Base-by-base conservation (phyloP, 352 stramenopile genomes). In the Vaucheria bursata region DNA sequence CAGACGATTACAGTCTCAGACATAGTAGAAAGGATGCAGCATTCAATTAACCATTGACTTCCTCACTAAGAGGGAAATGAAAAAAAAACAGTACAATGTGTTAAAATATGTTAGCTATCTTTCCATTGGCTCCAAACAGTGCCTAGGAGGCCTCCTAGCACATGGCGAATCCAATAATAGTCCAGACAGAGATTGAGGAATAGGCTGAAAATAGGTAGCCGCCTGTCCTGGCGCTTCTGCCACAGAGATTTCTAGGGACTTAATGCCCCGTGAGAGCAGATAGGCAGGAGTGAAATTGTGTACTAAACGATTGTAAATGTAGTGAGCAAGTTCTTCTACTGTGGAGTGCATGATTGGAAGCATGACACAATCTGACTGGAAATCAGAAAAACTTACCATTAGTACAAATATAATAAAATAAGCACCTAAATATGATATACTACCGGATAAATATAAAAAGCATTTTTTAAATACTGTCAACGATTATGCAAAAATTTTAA, bases 321-420 rank as follows among this genome's bases (percentile, higher is more conserved):
- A 71, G 76, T 81, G 76, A 1, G 76, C 69, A 25, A 81, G 87
- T 82, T 99, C 94, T 86, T 99, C 95, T 0, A 92, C 91, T 3
- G 94, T 97, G 32, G 94, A 97, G 88, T 99, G 95, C 33, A 97
- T 87, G 50, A 99, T 96, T 7, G 95, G 95, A 33, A 99, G 85
- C 75, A 97, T 84, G 50, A 91, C 92, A 87, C 94, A 98, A 80
- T 99, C 95, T 18, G 75, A 71, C 77, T 82, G 76, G 5, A 53
- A 1, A 1, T n/a, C 35, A 5, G 67, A 2, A 25, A n/a, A n/a
- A n/a, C n/a, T n/a, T n/a, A n/a, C 18, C 18, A 29, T 59, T 18
- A 29, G 18, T n/a, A 29, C 45, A 29, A n/a, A n/a, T 59, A 29
- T 59, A n/a, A 29, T 59, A 18, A 29, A 29, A 18, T 18, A 59